Percentiles rank a stretch among this genome's conserved stretches.
These are phyloP conservation scores for Colletotrichum orbiculare DNA, from an alignment of 2,329 filamentous ascomycete species.

Conservation along the genomic window DNA sequence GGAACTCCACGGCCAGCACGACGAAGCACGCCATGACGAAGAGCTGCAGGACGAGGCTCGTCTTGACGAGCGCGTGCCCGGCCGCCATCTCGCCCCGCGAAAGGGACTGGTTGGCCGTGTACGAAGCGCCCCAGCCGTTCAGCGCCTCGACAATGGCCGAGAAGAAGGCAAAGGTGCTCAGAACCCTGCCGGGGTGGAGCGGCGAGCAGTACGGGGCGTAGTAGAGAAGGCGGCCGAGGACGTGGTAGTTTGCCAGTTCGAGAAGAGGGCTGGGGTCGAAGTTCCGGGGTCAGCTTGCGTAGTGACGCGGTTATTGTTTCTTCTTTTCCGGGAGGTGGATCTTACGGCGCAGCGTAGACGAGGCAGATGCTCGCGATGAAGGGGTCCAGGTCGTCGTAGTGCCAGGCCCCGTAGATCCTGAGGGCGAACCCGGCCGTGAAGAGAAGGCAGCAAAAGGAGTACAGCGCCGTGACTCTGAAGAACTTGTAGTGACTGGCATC, in stretches of 20 bases:
- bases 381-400: slow-evolving; percentile 45
- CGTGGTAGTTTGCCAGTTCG: slow-evolving; percentile 70
- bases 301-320: not conserved
- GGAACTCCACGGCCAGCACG: slow-evolving; percentile 59
- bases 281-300: not conserved
- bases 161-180: slow-evolving; percentile 58
- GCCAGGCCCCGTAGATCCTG: slow-evolving; percentile 46
- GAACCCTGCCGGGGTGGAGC: slow-evolving; percentile 56
- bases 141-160: slow-evolving; percentile 61
- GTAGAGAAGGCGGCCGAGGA: slow-evolving; percentile 68
- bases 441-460: slow-evolving; percentile 64
- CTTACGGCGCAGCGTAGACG: slow-evolving; percentile 49
- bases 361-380: slow-evolving; percentile 50
- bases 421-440: slow-evolving; percentile 67
- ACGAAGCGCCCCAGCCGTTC: slow-evolving; percentile 60
- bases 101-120: slow-evolving; percentile 58
- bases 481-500: slow-evolving; percentile 62
- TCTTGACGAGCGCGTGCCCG: slow-evolving; percentile 60
- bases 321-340: not conserved
- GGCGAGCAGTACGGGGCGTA: slow-evolving; percentile 70
- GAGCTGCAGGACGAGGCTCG: slow-evolving; percentile 65
- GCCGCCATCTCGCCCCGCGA: slow-evolving; percentile 49
- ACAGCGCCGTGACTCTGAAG: slow-evolving; percentile 65
- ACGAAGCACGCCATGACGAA: slow-evolving; percentile 62
- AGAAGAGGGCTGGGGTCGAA: slow-evolving; percentile 60